A percentile compares a stretch with the other conserved stretches of the same genome.
phyloP scores from a whole-genome alignment of 495 filamentous ascomycete species.

The Neurospora sublineolata region DNA sequence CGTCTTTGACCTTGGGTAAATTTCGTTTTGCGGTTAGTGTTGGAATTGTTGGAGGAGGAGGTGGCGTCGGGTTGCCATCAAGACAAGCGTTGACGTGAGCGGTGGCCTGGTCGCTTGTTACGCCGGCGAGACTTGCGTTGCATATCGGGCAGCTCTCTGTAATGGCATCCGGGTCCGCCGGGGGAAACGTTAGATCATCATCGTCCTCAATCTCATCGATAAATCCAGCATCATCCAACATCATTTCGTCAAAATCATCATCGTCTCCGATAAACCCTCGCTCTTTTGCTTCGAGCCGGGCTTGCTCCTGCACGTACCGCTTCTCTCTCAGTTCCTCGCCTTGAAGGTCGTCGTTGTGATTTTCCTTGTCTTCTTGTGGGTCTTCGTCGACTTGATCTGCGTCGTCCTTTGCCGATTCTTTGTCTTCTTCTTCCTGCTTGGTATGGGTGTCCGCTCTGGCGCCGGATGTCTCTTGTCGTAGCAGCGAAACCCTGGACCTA shows the following conservation, averaged over 20 bases:
- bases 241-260: slow-evolving; percentile 15
- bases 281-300: slow-evolving; percentile 43
- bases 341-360: slow-evolving; percentile 33
- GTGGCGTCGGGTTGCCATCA: slow-evolving; percentile 58
- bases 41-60: slow-evolving; percentile 22
- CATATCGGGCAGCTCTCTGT: slow-evolving; percentile 64
- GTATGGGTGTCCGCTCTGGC: neutral
- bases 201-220: neutral
- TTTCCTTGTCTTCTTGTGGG: slow-evolving; percentile 19
- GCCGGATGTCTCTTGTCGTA: slow-evolving; percentile 14
- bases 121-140: slow-evolving; percentile 44
- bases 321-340: slow-evolving; percentile 55
- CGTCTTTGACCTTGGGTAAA: neutral
- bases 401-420: slow-evolving; percentile 41
- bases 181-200: neutral
- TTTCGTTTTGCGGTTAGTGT: neutral
- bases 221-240: slow-evolving; percentile 5
- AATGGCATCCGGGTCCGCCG: slow-evolving; percentile 13
- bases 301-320: slow-evolving; percentile 52
- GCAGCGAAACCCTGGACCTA: slow-evolving; percentile 5
- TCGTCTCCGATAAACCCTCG: slow-evolving; percentile 14
- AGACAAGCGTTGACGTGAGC: slow-evolving; percentile 90
- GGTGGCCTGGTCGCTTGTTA: slow-evolving; percentile 45
- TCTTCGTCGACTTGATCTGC: slow-evolving; percentile 44
- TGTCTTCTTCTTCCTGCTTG: slow-evolving; percentile 26